Evolutionary conservation across 148 eudicot genomes (phyloP).

Genomic region (Camellia japonica): DNA sequence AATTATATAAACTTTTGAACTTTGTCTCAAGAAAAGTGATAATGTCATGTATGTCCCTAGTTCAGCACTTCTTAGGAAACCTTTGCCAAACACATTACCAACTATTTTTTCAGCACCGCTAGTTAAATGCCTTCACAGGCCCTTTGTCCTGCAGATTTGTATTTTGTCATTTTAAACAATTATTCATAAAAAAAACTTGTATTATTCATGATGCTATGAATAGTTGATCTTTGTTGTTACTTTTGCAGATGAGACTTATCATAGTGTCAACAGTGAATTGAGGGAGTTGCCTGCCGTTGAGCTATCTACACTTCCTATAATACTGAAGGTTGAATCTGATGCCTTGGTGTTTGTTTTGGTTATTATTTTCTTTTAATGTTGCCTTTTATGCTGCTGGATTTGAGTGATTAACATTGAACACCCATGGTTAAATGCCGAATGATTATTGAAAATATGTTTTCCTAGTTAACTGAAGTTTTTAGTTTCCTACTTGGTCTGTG

Average conservation of each 20-base stretch:
- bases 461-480: neutral
- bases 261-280: constrained; percentile 62
- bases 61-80: neutral
- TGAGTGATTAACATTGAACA: neutral
- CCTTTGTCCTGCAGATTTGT: neutral
- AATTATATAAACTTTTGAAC: no score
- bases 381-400: neutral
- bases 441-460: neutral
- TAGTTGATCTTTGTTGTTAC: constrained; percentile 16
- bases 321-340: constrained; percentile 65
- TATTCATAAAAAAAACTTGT: neutral
- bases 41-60: neutral
- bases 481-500: no score
- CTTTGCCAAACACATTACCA: neutral
- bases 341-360: neutral
- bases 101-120: neutral
- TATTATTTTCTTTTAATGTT: neutral
- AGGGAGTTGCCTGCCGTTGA: constrained; percentile 93
- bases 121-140: neutral
- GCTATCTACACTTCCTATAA: constrained; percentile 79
- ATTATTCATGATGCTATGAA: neutral
- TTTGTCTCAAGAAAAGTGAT: neutral
- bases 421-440: neutral
- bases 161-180: neutral
- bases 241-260: constrained; percentile 75